Base-by-base conservation (phyloP, 192 early-diverging fungal genomes). In the Rhizophlyctis rosea region DNA sequence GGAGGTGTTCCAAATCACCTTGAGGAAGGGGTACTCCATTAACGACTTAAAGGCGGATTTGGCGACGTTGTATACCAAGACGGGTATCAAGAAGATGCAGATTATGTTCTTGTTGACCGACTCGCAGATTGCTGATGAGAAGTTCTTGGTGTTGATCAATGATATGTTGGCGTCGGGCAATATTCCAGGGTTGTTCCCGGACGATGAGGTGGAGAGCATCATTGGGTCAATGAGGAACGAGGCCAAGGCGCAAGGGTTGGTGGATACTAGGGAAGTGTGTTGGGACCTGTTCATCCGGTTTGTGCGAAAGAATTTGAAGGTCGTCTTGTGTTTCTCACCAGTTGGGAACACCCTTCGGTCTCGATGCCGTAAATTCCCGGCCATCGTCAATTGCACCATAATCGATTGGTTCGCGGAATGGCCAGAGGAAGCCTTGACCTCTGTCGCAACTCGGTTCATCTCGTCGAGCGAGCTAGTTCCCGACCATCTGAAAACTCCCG, bases 1-100 rank as follows among this genome's bases (percentile, higher is more conserved):
- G 84, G 84, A 86, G 48, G 82, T 85, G 23, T 86, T 86, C 80
- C 84, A 86, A 62, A 86, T 86, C 57, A 85, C 82, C 3, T 59
- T 85, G 21, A 67, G 76, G 34, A 85, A 85, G 61, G 82, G 83
- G n/a, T 86, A 86, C 70, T 68, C 65, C 33, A 69, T 81, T 18
- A 71, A 71, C 5, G 84, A 86, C 67, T 65, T 86, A 14, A 85
- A 82, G 50, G 70, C 72, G 3, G 84, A 86, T 59, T 62, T 86
- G 32, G 74, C 80, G 2, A 68, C 27, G 0, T 61, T 86, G 47
- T 86, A 81, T 66, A 76, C 59, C 31, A 86, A 86, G 65, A 81
- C 82, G 13, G 84, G 84, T 30, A 54, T 80, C 31, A 86, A 86
- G 61, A 84, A 86, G 65, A 65, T 72, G 32, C 79, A 77, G 57